Conservation (phyloP, 2,329 filamentous ascomycete species). For the Pezicula neosporulosa region DNA sequence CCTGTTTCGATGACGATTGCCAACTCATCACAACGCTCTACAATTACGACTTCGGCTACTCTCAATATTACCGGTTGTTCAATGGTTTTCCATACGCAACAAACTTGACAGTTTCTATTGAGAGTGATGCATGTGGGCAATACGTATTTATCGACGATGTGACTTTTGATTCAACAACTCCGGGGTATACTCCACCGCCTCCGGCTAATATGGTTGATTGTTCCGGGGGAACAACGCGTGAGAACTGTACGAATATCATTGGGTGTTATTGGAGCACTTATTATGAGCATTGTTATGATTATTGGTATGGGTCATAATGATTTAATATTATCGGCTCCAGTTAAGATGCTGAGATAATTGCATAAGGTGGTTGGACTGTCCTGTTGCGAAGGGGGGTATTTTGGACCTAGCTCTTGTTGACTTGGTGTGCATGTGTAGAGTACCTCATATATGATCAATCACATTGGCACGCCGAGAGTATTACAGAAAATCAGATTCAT, state of each 20-base stretch:
- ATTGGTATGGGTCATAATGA: background rate
- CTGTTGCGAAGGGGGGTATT: background rate
- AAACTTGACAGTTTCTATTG: background rate
- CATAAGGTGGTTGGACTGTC: background rate
- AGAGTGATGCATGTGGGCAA: background rate
- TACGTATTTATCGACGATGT: background rate
- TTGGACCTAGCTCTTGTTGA: no score
- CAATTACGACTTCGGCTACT: background rate
- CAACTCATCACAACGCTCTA: background rate
- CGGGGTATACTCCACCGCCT: background rate
- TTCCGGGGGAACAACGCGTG: background rate
- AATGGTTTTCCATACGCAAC: background rate
- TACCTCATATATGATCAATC: no score
- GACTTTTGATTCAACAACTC: background rate
- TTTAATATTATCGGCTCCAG: no score
- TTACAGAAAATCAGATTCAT: no score
- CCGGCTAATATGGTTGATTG: background rate
- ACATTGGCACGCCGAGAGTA: no score
- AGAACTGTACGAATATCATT: background rate
- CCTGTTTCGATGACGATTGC: background rate
- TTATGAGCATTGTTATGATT: background rate
- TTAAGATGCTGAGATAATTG: no score
- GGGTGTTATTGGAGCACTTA: conserved; percentile 1
- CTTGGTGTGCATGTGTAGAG: no score
- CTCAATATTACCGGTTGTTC: background rate